These are phyloP conservation scores for Claviceps cyperi DNA, from an alignment of 2,329 filamentous ascomycete genomes.

Conservation along the genomic window DNA sequence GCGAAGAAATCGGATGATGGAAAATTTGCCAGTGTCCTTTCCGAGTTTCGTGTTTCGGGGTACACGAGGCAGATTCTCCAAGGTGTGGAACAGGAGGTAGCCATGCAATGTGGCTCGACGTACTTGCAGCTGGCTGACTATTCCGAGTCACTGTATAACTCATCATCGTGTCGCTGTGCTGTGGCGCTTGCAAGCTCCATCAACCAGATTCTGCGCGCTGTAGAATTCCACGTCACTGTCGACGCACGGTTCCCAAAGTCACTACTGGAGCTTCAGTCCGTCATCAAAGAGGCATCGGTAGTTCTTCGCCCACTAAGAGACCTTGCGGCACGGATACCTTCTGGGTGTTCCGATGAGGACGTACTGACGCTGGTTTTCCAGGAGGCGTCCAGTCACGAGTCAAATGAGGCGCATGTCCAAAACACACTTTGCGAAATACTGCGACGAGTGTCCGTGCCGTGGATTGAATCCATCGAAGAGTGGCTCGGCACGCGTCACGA, in stretches of 20 bases:
- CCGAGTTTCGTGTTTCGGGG: conserved; percentile 38
- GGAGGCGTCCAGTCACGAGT: conserved; percentile 48
- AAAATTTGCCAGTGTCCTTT: conserved; percentile 35
- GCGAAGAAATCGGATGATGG: conserved; percentile 37
- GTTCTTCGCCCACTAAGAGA: conserved; percentile 37
- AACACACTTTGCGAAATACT: conserved; percentile 55
- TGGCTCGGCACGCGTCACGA: conserved; percentile 61
- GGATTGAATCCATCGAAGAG: conserved; percentile 51
- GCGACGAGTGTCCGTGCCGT: conserved; percentile 46
- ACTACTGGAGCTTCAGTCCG: conserved; percentile 37
- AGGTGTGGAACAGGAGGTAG: conserved; percentile 30
- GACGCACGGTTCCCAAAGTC: conserved; percentile 29
- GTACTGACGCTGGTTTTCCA: conserved; percentile 47
- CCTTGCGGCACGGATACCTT: conserved; percentile 32
- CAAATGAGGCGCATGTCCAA: conserved; percentile 45
- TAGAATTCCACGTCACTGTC: conserved; percentile 34
- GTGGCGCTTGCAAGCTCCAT: conserved; percentile 38
- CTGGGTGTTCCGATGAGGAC: conserved; percentile 39
- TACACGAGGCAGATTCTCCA: conserved; percentile 36
- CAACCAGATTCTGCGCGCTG: conserved; percentile 31
- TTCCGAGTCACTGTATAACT: conserved; percentile 30
- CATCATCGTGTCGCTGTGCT: conserved; percentile 28
- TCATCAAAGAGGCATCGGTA: conserved; percentile 29
- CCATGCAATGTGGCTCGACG: conserved; percentile 32
- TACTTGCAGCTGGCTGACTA: conserved; percentile 32